A percentile compares a stretch with the other conserved stretches of the same genome.
Evolutionary conservation across 495 filamentous ascomycete species (phyloP).

Genomic region (Venustampulla echinocandica): DNA sequence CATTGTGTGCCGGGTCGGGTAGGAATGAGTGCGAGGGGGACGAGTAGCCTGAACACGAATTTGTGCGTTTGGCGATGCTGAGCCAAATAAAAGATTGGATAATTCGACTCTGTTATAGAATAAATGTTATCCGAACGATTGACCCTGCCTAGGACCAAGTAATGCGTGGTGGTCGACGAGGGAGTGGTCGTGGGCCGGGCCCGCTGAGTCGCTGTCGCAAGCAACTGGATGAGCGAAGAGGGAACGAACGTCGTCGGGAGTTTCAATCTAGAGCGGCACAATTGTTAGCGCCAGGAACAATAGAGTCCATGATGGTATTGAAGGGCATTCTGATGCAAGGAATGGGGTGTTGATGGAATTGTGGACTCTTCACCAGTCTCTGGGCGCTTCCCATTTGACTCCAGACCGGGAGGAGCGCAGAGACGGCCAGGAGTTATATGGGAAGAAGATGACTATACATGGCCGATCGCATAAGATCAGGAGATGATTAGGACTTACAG

Average conservation of each 20-base stretch:
- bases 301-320: conserved; percentile 11
- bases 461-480: conserved; percentile 22
- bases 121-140: conserved; percentile 2
- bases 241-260: conserved; percentile 16
- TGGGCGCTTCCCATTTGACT: conserved; percentile 18
- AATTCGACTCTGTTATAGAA: conserved; percentile 11
- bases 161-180: conserved; percentile 7
- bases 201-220: conserved; percentile 16
- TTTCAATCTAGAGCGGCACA: conserved; percentile 14
- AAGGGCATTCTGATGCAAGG: conserved; percentile 14
- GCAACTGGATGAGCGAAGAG: conserved; percentile 14
- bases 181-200: conserved; percentile 7
- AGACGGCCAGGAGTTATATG: conserved; percentile 1
- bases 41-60: conserved; percentile 13
- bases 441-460: conserved; percentile 1
- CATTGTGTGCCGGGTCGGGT: conserved; percentile 26
- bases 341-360: conserved; percentile 20
- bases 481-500: conserved; percentile 18
- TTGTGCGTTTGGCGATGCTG: conserved; percentile 14
- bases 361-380: conserved; percentile 5
- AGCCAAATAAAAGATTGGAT: conserved; percentile 12
- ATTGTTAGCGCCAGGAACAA: conserved; percentile 10
- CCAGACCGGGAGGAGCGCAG: conserved; percentile 3
- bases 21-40: conserved; percentile 17
- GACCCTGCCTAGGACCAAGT: not conserved